A percentile compares a stretch with the other conserved stretches of the same genome.
Evolutionary conservation across 2,329 filamentous ascomycete genomes (phyloP).

Genomic region (Fusarium ramigenum): DNA sequence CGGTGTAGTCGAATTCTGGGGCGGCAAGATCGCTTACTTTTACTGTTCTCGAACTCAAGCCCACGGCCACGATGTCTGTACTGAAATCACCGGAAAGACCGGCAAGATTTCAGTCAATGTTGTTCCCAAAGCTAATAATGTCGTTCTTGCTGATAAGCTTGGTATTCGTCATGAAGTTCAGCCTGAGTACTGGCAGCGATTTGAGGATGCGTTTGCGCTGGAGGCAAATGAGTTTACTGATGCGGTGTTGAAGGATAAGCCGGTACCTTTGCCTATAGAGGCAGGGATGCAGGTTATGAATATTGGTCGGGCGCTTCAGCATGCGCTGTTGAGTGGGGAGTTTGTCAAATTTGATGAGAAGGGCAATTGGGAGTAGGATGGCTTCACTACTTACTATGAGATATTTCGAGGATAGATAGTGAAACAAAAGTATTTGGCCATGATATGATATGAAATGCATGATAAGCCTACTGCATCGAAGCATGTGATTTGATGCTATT

Average conservation of each 20-base stretch:
- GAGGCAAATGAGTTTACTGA: conserved; percentile 71
- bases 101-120: conserved; percentile 70
- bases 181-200: conserved; percentile 69
- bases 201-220: conserved; percentile 68
- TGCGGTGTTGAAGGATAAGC: conserved; percentile 56
- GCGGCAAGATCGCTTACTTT: conserved; percentile 71
- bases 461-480: neutral
- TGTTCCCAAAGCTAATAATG: conserved; percentile 62
- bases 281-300: conserved; percentile 67
- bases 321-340: conserved; percentile 62
- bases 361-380: conserved; percentile 8
- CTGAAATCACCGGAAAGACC: conserved; percentile 72
- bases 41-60: conserved; percentile 73
- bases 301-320: conserved; percentile 69
- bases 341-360: conserved; percentile 65
- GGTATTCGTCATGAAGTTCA: conserved; percentile 65
- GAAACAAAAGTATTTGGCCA: accelerated
- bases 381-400: too few relatives aligned
- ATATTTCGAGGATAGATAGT: accelerated
- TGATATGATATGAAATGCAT: neutral
- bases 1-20: conserved; percentile 72
- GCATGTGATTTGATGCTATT: neutral
- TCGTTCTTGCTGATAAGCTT: conserved; percentile 61
- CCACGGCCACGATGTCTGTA: conserved; percentile 68
- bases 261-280: conserved; percentile 59